Evolutionary conservation across 345 rosid species (phyloP).

Genomic region (Bretschneidera sinensis): DNA sequence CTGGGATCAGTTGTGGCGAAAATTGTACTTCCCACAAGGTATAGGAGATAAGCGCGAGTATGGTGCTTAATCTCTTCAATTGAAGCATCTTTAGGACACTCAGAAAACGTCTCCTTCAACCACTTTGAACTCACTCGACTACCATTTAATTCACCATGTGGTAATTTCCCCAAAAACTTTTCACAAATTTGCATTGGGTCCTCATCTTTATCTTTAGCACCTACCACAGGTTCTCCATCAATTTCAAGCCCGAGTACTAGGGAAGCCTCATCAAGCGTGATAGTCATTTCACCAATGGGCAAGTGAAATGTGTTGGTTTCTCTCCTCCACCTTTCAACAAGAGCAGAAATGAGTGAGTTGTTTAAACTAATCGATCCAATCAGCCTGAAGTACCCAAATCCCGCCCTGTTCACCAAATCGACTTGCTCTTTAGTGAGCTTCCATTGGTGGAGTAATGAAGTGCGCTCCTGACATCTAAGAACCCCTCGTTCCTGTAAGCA

Average conservation of each 20-base stretch:
- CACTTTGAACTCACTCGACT: conserved; percentile 73
- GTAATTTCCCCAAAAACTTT: conserved; percentile 49
- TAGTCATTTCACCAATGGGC: conserved; percentile 70
- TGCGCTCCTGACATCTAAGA: conserved; percentile 71
- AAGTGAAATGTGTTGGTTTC: conserved; percentile 76
- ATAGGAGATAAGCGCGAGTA: conserved; percentile 68
- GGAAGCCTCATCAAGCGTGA: conserved; percentile 62
- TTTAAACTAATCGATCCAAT: conserved; percentile 70
- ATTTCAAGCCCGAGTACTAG: conserved; percentile 55
- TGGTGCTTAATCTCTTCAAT: conserved; percentile 41
- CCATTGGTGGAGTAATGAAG: conserved; percentile 71
- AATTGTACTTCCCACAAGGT: conserved; percentile 69
- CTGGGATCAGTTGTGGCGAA: conserved; percentile 74
- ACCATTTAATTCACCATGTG: conserved; percentile 52
- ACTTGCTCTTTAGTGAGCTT: conserved; percentile 54
- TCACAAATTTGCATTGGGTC: conserved; percentile 53
- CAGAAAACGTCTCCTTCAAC: conserved; percentile 65
- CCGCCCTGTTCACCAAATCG: conserved; percentile 59
- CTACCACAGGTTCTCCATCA: conserved; percentile 69
- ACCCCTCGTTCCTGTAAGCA: conserved; percentile 58
- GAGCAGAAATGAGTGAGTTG: conserved; percentile 68
- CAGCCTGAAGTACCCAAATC: conserved; percentile 60
- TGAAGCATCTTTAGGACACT: conserved; percentile 53
- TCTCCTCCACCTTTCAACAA: conserved; percentile 70
- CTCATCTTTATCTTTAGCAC: conserved; percentile 35